Percentiles rank a stretch among this genome's conserved stretches.
Conservation (phyloP, 129 eudicot genomes). For the Smallanthus sonchifolius region DNA sequence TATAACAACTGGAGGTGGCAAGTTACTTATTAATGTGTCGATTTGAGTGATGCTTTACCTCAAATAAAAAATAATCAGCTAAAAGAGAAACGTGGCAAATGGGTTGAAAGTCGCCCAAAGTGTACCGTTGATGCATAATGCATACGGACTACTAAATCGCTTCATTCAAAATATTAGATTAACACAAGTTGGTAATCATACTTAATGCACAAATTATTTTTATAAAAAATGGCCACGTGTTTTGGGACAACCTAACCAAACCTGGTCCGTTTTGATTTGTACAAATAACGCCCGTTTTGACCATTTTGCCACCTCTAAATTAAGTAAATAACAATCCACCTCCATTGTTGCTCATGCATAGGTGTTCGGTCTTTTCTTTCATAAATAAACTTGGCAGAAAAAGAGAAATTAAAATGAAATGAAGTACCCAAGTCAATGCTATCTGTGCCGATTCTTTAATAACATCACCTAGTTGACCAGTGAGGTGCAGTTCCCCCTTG, state of each 20-base stretch:
- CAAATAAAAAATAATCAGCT: not conserved
- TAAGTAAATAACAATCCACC: not conserved
- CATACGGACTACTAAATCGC: not conserved
- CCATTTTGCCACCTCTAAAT: not conserved
- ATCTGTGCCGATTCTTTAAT: slow-evolving; percentile 98
- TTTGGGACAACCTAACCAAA: not conserved
- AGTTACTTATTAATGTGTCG: not conserved
- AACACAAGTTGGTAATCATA: not conserved
- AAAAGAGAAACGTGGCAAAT: not conserved
- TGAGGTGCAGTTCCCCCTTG: slow-evolving; percentile 92
- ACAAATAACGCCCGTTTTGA: not conserved
- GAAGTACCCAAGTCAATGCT: slow-evolving; percentile 92
- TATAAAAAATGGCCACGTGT: not conserved
- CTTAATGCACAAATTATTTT: not conserved
- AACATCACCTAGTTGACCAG: slow-evolving; percentile 97
- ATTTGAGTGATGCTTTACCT: not conserved
- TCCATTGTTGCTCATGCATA: not conserved
- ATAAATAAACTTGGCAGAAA: not conserved
- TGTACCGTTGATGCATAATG: not conserved
- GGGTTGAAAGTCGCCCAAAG: not conserved
- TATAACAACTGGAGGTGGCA: not conserved
- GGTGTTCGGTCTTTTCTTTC: not conserved
- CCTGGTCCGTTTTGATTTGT: not conserved
- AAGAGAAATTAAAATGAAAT: not conserved
- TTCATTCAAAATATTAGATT: not conserved